Conservation (phyloP, 2,329 filamentous ascomycete genomes). For the Alternaria sp. region DNA sequence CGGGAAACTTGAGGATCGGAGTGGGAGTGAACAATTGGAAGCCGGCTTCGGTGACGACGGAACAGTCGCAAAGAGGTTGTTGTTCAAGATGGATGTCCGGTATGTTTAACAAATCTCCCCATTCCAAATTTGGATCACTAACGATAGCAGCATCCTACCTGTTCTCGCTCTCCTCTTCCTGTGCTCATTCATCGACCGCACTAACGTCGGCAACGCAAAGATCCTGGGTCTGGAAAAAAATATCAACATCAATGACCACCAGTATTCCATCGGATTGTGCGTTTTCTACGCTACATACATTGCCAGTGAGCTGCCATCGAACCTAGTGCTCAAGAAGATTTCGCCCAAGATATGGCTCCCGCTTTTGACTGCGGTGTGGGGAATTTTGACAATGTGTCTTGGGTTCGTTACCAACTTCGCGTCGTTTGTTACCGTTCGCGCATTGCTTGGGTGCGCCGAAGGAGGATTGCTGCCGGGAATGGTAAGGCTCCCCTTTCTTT, state of each 20-base stretch:
- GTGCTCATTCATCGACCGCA: constrained; percentile 72
- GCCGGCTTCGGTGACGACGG: constrained; percentile 24
- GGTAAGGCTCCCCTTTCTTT: constrained; percentile 43
- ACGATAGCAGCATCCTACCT: constrained; percentile 63
- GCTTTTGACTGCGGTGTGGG: constrained; percentile 65
- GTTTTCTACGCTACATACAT: constrained; percentile 73
- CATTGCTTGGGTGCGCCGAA: constrained; percentile 69
- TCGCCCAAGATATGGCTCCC: constrained; percentile 69
- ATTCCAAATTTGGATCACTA: neutral
- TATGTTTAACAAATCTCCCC: constrained; percentile 13
- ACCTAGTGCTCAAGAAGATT: constrained; percentile 68
- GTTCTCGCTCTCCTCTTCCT: constrained; percentile 71
- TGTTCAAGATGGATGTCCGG: constrained; percentile 65
- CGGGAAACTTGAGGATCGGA: constrained; percentile 36
- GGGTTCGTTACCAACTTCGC: constrained; percentile 63
- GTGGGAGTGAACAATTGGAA: constrained; percentile 28
- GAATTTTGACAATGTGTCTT: constrained; percentile 65
- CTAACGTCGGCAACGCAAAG: constrained; percentile 77
- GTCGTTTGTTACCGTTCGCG: constrained; percentile 68
- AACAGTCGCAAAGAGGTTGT: constrained; percentile 46
- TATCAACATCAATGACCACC: constrained; percentile 62
- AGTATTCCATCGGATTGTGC: constrained; percentile 71
- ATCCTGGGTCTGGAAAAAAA: constrained; percentile 69
- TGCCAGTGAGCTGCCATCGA: constrained; percentile 69
- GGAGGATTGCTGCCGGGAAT: constrained; percentile 73